Evolutionary conservation across 1,139 yeast genomes (phyloP).

Genomic region (Diutina mesorugosa): DNA sequence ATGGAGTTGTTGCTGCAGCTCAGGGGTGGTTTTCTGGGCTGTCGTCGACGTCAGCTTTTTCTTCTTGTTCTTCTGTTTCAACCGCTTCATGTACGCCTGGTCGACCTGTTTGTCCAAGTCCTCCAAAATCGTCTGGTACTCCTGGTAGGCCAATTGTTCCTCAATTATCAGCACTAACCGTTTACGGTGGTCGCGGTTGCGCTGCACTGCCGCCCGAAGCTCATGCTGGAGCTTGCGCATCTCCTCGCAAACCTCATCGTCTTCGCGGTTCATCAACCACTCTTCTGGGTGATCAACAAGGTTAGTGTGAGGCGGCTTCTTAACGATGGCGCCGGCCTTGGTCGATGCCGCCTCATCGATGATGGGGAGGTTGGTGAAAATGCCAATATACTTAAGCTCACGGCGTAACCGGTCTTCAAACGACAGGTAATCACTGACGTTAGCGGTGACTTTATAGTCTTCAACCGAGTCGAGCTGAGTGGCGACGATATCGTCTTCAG

Average conservation of each 20-base stretch:
- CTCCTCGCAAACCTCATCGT: constrained; percentile 88
- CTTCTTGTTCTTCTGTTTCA: constrained; percentile 72
- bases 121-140: constrained; percentile 77
- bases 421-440: constrained; percentile 51
- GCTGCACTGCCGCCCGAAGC: constrained; percentile 44
- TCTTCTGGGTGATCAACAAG: constrained; percentile 36
- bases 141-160: constrained; percentile 92
- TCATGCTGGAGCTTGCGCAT: constrained; percentile 61
- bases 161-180: constrained; percentile 63
- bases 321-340: constrained; percentile 17
- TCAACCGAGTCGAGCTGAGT: constrained; percentile 24
- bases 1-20: constrained; percentile 17
- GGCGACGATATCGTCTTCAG: constrained; percentile 17
- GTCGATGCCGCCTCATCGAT: constrained; percentile 14
- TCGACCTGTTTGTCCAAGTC: constrained; percentile 95
- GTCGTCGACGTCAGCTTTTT: constrained; percentile 33
- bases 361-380: constrained; percentile 53
- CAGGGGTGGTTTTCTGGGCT: constrained; percentile 26
- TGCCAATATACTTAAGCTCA: constrained; percentile 84
- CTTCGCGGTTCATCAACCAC: constrained; percentile 78
- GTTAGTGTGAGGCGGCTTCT: not conserved
- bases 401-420: constrained; percentile 80
- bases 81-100: constrained; percentile 78
- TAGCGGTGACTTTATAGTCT: constrained; percentile 22
- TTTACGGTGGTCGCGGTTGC: constrained; percentile 59